phyloP scores from a whole-genome alignment of 2,329 filamentous ascomycete species.

The Ilyonectria destructans region DNA sequence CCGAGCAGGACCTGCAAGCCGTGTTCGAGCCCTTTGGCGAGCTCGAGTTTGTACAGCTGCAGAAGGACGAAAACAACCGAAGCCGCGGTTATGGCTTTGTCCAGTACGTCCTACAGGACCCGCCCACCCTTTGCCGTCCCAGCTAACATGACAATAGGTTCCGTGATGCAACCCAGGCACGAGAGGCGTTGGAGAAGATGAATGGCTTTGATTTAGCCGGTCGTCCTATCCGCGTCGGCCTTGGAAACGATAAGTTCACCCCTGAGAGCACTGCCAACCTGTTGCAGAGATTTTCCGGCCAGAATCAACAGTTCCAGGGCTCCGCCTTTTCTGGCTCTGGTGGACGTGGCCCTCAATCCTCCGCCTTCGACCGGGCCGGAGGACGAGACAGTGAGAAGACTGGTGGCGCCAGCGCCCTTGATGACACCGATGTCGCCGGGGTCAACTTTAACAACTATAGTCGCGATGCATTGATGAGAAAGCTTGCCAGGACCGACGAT shows the following conservation, averaged over 20 bases:
- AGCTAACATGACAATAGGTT: slow-evolving; percentile 74
- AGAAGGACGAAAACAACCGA: slow-evolving; percentile 93
- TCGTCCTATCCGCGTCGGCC: slow-evolving; percentile 96
- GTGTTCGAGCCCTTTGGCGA: slow-evolving; percentile 99
- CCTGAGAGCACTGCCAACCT: slow-evolving; percentile 95
- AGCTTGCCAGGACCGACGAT: slow-evolving; percentile 96
- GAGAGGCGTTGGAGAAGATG: slow-evolving; percentile 98
- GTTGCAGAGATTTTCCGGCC: slow-evolving; percentile 91
- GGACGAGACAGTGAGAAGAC: slow-evolving; percentile 92
- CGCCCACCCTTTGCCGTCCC: background rate
- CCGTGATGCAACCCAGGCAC: slow-evolving; percentile 90
- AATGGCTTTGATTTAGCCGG: slow-evolving; percentile 99
- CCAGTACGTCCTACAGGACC: slow-evolving; percentile 77
- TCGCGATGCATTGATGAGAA: slow-evolving; percentile 98
- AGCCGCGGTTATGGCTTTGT: slow-evolving; percentile 99
- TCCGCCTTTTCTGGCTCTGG: slow-evolving; percentile 93
- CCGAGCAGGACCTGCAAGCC: slow-evolving; percentile 93
- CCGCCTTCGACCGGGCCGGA: slow-evolving; percentile 92
- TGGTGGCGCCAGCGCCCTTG: slow-evolving; percentile 92
- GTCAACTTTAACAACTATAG: slow-evolving; percentile 99
- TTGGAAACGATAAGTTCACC: slow-evolving; percentile 99
- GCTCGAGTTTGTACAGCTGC: slow-evolving; percentile 96
- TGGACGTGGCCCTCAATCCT: slow-evolving; percentile 87
- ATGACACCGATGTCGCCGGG: slow-evolving; percentile 97
- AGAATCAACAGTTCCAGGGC: slow-evolving; percentile 85